Evolutionary conservation across 495 filamentous ascomycete species (phyloP).

Genomic region (Penicillium subrubescens): DNA sequence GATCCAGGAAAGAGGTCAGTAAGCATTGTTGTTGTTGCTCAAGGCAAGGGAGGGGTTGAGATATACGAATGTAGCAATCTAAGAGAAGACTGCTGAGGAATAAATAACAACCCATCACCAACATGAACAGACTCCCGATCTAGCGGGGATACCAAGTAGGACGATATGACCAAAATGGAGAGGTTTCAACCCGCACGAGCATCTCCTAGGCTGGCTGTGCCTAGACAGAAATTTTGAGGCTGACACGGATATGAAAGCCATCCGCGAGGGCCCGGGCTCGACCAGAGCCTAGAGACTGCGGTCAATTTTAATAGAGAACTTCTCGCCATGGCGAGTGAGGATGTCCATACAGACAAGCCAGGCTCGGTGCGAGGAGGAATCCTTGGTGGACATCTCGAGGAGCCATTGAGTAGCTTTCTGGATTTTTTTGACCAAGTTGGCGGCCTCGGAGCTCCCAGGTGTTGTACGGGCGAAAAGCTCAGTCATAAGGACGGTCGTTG

Average conservation of each 20-base stretch:
- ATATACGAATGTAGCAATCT: conserved; percentile 6
- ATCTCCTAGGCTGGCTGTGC: not conserved
- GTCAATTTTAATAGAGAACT: conserved; percentile 11
- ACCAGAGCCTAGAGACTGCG: conserved; percentile 5
- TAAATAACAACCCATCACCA: not conserved
- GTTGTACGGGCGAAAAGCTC: conserved; percentile 51
- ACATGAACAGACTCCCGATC: not conserved
- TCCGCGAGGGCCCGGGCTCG: not conserved
- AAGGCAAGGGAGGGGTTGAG: not conserved
- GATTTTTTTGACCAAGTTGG: conserved; percentile 42
- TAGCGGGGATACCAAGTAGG: not conserved
- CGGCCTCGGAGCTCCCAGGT: conserved; percentile 36
- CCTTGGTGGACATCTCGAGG: conserved; percentile 44
- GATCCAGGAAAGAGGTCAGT: not conserved
- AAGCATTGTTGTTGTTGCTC: not conserved
- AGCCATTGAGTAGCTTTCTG: conserved; percentile 54
- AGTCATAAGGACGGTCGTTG: conserved; percentile 55
- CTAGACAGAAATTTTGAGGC: not conserved
- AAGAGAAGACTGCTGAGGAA: not conserved
- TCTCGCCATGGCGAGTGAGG: conserved; percentile 19
- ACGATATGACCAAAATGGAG: not conserved
- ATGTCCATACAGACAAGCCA: conserved; percentile 34
- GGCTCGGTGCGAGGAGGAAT: conserved; percentile 49
- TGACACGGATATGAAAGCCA: not conserved
- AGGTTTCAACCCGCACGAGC: not conserved